Conservation (phyloP, 2,329 filamentous ascomycete genomes). For the Fusarium transvaalense region DNA sequence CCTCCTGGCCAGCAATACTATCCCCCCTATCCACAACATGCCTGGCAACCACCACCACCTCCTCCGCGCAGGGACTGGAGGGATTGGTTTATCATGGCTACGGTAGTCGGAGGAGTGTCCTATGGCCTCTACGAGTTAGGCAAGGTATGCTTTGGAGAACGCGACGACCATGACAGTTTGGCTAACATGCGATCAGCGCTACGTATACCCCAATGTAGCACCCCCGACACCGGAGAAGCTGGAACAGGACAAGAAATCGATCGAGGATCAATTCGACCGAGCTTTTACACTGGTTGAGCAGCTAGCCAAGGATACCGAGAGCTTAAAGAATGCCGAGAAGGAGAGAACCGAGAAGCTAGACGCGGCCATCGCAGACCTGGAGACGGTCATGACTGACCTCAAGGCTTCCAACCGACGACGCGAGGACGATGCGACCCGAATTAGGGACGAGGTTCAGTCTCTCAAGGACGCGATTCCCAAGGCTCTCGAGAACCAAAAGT, state of each 20-base stretch:
- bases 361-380: slow-evolving; percentile 82
- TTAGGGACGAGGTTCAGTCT: slow-evolving; percentile 86
- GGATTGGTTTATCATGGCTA: slow-evolving; percentile 99
- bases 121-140: slow-evolving; percentile 91
- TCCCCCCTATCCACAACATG: slow-evolving; percentile 64
- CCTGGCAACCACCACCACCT: slow-evolving; percentile 70
- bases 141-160: slow-evolving; percentile 69
- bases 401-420: slow-evolving; percentile 84
- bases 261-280: slow-evolving; percentile 93
- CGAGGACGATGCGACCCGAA: slow-evolving; percentile 87
- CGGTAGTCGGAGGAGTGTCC: slow-evolving; percentile 87
- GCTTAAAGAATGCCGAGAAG: slow-evolving; percentile 88
- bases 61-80: slow-evolving; percentile 91
- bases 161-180: not conserved
- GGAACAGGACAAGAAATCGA: slow-evolving; percentile 91
- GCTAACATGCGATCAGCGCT: slow-evolving; percentile 70
- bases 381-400: slow-evolving; percentile 83
- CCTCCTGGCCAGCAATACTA: slow-evolving; percentile 61
- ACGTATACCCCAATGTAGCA: slow-evolving; percentile 89
- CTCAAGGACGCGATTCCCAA: slow-evolving; percentile 89
- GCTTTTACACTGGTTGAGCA: slow-evolving; percentile 94
- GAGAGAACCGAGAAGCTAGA: slow-evolving; percentile 87
- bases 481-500: slow-evolving; percentile 88
- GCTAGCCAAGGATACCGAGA: slow-evolving; percentile 87
- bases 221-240: slow-evolving; percentile 94